These are phyloP conservation scores for Colletotrichum somersetense DNA, from an alignment of 2,329 filamentous ascomycete genomes.

Conservation along the genomic window DNA sequence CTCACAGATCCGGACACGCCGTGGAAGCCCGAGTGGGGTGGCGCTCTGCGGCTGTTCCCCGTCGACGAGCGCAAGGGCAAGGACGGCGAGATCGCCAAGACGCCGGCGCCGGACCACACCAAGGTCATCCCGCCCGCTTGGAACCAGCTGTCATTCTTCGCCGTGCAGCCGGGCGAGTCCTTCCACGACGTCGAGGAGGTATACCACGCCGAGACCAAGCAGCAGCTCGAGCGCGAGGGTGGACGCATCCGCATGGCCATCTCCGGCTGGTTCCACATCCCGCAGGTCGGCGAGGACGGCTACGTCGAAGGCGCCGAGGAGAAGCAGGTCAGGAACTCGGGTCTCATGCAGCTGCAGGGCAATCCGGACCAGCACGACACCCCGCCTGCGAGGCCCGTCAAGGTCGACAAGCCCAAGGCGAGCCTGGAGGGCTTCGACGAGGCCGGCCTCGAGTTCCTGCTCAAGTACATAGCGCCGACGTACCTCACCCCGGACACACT, in stretches of 20 bases:
- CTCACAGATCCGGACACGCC: constrained; percentile 90
- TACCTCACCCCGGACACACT: constrained; percentile 94
- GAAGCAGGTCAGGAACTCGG: constrained; percentile 88
- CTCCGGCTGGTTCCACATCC: constrained; percentile 99
- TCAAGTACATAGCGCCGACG: constrained; percentile 89
- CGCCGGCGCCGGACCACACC: constrained; percentile 81
- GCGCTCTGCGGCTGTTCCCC: constrained; percentile 89
- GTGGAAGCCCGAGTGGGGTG: constrained; percentile 94
- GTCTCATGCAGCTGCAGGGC: constrained; percentile 91
- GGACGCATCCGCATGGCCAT: constrained; percentile 95
- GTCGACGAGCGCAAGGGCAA: constrained; percentile 73
- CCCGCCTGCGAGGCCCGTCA: constrained; percentile 73
- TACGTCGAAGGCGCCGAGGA: constrained; percentile 91
- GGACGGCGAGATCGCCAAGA: constrained; percentile 80
- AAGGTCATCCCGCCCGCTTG: constrained; percentile 93
- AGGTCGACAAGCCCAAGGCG: constrained; percentile 54
- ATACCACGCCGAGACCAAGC: constrained; percentile 75
- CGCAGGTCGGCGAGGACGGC: constrained; percentile 92
- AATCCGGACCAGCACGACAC: constrained; percentile 91
- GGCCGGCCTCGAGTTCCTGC: constrained; percentile 86
- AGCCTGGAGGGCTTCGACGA: constrained; percentile 73
- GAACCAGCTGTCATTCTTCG: constrained; percentile 98
- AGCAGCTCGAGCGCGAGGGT: constrained; percentile 75
- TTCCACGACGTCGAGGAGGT: constrained; percentile 99
- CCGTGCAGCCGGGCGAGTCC: constrained; percentile 97